A percentile compares a stretch with the other conserved stretches of the same genome.
Conservation (phyloP, 345 rosid genomes). For the Nasturtium officinale region DNA sequence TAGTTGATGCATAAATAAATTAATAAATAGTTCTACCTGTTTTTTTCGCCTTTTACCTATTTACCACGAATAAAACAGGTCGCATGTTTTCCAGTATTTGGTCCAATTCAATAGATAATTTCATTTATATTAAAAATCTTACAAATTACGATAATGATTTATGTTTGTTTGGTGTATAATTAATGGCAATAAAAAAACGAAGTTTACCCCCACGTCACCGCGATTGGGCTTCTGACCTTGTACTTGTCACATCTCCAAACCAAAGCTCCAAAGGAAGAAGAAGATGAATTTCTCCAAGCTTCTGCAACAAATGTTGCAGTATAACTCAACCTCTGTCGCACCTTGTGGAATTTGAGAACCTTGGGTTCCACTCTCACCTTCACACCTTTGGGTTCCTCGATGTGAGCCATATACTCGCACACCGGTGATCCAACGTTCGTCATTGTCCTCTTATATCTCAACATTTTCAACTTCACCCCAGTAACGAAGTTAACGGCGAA, state of each 20-base stretch:
- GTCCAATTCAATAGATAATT: not conserved
- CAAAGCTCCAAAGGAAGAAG: conserved; percentile 59
- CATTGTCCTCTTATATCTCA: conserved; percentile 52
- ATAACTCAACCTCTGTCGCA: conserved; percentile 60
- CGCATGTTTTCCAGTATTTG: not conserved
- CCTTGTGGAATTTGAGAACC: conserved; percentile 50
- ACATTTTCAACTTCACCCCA: conserved; percentile 33
- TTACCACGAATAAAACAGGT: not conserved
- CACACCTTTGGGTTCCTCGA: conserved; percentile 57
- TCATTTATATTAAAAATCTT: conserved; percentile 23
- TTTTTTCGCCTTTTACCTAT: too few relatives aligned
- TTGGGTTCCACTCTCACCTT: conserved; percentile 57
- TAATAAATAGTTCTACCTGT: too few relatives aligned
- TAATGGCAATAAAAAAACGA: not conserved
- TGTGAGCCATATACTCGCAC: conserved; percentile 52
- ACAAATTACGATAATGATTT: conserved; percentile 6
- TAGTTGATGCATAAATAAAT: too few relatives aligned
- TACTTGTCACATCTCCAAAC: conserved; percentile 61
- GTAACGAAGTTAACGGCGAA: conserved; percentile 55
- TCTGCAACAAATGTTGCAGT: conserved; percentile 48
- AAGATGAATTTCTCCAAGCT: not conserved
- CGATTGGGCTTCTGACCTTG: conserved; percentile 67
- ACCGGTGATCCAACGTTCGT: conserved; percentile 64
- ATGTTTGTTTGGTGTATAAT: too few relatives aligned
- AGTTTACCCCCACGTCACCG: conserved; percentile 56